Evolutionary conservation across 2,329 filamentous ascomycete species (phyloP), one percentile per base, ranked within the genome.

Genomic region (Xylaria sp.): DNA sequence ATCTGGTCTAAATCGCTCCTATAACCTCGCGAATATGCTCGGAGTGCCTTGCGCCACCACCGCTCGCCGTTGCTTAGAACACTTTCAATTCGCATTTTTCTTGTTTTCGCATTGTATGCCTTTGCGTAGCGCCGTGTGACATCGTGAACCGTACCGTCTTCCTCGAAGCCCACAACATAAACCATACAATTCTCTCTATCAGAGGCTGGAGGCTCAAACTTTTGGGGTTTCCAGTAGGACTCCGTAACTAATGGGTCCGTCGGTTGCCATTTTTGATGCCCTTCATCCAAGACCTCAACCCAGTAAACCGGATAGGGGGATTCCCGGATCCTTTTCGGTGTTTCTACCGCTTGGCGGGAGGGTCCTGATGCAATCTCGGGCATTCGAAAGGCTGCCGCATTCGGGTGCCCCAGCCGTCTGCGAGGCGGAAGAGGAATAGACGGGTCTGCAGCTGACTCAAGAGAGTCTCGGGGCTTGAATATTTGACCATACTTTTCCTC

Each of bases 71-170:
- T 75, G 73, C 85, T 80, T 83, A 84, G 54, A 78, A 84, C 79
- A 39, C 77, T 79, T 57, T 98, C 96, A 1, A 99, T 86, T n/a
- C 96, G 90, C 67, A 88, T 81, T 72, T 90, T 94, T 25, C 93
- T 88, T 0, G 94, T 97, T 80, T 98, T 98, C 25, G 94, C 92
- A 74, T 94, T 96, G 81, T 92, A 98, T 0, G 91, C 91, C 79
- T 96, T 97, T 1, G 90, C 87, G 77, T 99, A 99, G 18, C 96
- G 89, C 64, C 90, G 87, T 0, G 96, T 99, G 0, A 99, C 93
- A 76, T 99, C 96, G 75, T 88, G 89, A 0, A 90, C 94, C 15
- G 88, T 89, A 2, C 90, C 91, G 72, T 97, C 92, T 13, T 90
- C 89, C 72, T 97, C 92, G 72, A 97, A 97, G 0, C 91, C 93